These are phyloP conservation scores for Claviceps digitariae DNA, from an alignment of 2,329 filamentous ascomycete species.

Conservation along the genomic window DNA sequence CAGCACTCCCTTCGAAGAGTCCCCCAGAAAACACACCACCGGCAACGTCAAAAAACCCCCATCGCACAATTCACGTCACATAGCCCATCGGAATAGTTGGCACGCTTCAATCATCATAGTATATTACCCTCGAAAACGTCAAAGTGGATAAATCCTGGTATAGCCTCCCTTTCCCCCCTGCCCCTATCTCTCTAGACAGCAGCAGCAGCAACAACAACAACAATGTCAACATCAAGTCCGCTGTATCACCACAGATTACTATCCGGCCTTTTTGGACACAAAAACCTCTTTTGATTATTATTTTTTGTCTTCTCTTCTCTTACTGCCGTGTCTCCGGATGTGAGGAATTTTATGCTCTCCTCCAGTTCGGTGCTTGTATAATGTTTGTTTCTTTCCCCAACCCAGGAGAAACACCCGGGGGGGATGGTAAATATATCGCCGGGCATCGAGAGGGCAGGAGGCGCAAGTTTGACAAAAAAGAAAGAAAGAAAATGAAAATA, in stretches of 20 bases:
- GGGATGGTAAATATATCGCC: slow-evolving; percentile 2
- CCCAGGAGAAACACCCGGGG: not conserved
- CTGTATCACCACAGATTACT: slow-evolving; percentile 6
- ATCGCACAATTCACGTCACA: no score
- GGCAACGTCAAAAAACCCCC: no score
- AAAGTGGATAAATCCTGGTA: slow-evolving; percentile 14
- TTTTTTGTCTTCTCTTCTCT: not conserved
- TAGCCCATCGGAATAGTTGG: no score
- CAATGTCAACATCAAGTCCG: slow-evolving; percentile 1
- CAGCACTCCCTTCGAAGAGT: no score
- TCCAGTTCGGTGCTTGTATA: not conserved
- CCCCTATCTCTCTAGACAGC: not conserved
- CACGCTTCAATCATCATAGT: slow-evolving; percentile 19
- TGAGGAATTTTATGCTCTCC: no score
- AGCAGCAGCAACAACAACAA: not conserved
- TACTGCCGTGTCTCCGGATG: not conserved
- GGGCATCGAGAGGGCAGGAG: slow-evolving; percentile 8
- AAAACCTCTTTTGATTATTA: not conserved
- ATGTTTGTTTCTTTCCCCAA: no score
- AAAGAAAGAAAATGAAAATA: not conserved
- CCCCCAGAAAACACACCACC: no score
- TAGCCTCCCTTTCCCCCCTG: slow-evolving; percentile 7
- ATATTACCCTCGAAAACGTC: slow-evolving; percentile 18
- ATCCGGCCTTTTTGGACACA: slow-evolving; percentile 4
- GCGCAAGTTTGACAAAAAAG: slow-evolving; percentile 7